Evolutionary conservation across 2,329 filamentous ascomycete species (phyloP).

Genomic region (Ploettnerulaceae sp.): DNA sequence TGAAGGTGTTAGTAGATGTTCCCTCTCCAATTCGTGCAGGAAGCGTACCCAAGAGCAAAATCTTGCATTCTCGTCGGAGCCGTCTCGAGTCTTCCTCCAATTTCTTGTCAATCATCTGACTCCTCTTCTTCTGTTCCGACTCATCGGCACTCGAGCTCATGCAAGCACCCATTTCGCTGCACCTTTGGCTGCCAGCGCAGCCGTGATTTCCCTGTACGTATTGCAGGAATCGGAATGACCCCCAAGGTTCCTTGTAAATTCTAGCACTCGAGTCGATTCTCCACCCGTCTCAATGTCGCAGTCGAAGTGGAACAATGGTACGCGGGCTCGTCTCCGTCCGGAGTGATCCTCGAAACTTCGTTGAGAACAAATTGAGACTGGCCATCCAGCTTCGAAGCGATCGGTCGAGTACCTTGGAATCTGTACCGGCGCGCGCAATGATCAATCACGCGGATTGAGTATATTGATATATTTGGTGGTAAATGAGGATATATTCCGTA

Average conservation of each 20-base stretch:
- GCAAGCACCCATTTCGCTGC: slow-evolving; percentile 76
- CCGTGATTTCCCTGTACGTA: slow-evolving; percentile 15
- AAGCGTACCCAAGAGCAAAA: slow-evolving; percentile 78
- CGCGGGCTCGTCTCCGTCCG: neutral
- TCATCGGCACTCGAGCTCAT: slow-evolving; percentile 81
- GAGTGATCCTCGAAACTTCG: slow-evolving; percentile 17
- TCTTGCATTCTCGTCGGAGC: slow-evolving; percentile 97
- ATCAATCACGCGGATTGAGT: neutral
- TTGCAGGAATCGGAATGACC: neutral
- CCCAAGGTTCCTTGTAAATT: too few relatives aligned
- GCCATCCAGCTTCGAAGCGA: slow-evolving; percentile 14
- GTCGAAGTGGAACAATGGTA: neutral
- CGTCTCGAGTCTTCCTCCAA: slow-evolving; percentile 92
- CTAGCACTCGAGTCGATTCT: neutral
- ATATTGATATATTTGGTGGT: neutral
- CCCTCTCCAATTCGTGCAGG: slow-evolving; percentile 5
- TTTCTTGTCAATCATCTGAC: slow-evolving; percentile 88
- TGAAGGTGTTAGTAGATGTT: slow-evolving; percentile 10
- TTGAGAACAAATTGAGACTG: slow-evolving; percentile 12
- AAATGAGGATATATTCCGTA: slow-evolving; percentile 1
- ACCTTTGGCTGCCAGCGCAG: slow-evolving; percentile 29
- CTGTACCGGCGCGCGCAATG: slow-evolving; percentile 8
- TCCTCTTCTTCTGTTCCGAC: slow-evolving; percentile 90
- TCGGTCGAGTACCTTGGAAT: slow-evolving; percentile 8
- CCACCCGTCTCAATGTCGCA: neutral